Base-by-base conservation (phyloP, 495 filamentous ascomycete species). In the Penicillium longicatenatum region DNA sequence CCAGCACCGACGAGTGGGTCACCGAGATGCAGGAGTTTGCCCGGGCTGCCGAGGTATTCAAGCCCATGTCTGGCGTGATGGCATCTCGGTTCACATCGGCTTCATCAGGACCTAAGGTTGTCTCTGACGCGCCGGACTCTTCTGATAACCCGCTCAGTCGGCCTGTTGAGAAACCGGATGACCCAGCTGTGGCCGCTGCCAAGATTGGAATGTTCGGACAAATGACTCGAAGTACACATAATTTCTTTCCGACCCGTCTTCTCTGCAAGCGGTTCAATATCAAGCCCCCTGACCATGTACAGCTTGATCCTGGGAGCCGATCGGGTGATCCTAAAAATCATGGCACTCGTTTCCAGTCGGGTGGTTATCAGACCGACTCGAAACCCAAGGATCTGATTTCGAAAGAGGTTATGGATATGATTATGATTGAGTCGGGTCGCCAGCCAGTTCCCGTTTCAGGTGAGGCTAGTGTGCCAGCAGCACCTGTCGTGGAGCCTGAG, bases 201-300 rank as follows among this genome's bases (percentile, higher is more conserved):
- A 88, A 82, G 58, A 69, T 97, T 62, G 92, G 92, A 24, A 96
- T 98, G 92, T 98, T 90, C 71, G 94, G 94, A 0, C 81, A 85
- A 2, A 81, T 97, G 84, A 98, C 94, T 3, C 77, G 94, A 45
- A 84, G 79, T 7, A 76, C 78, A 2, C 58, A 82, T n/a, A 81
- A 86, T 6, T 97, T 96, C 65, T 89, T 86, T 67, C 94, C 95
- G 12, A 85, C 89, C 9, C 79, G 92, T 50, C 71, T 98, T 42
- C 71, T 98, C 30, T 98, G 94, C 75, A 98, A 98, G 72, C 80
- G 94, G 19, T 97, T 98, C 64, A 90, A 91, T 62, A 86, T 98
- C 12, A 84, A 82, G 62, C 86, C 89, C 0, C 91, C 92, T 0
- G 80, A 79, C 11, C 84, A 91, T 76, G 88, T 90, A 16, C 82